Evolutionary conservation across 2,329 filamentous ascomycete genomes (phyloP).

Genomic region (Akanthomyces dipterigenus): DNA sequence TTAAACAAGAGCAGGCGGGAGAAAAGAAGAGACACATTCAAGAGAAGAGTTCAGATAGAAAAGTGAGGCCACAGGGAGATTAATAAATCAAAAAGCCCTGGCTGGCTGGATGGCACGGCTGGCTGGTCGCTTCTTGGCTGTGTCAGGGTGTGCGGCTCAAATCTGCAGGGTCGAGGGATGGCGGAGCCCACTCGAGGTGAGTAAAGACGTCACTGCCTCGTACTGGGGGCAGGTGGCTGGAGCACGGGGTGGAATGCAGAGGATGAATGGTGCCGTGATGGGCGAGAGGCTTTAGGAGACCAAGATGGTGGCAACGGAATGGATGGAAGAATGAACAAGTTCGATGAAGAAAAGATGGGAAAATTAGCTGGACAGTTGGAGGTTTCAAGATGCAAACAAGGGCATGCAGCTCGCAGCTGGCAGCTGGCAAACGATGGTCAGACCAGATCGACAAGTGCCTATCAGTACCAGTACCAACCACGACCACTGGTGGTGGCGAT

Average conservation of each 20-base stretch:
- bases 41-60: not conserved
- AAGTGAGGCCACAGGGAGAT: not conserved
- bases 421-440: not conserved
- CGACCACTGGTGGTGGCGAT: not conserved
- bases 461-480: no score
- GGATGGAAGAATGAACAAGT: not conserved
- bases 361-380: not conserved
- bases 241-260: not conserved
- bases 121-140: not conserved
- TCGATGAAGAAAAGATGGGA: not conserved
- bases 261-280: not conserved
- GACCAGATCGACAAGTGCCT: not conserved
- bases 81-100: conserved; percentile 4
- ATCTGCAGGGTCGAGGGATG: conserved; percentile 8
- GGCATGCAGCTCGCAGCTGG: not conserved
- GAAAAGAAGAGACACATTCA: not conserved
- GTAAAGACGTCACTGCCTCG: conserved; percentile 5
- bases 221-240: conserved; percentile 2
- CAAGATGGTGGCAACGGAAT: not conserved
- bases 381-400: not conserved
- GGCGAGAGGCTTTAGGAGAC: not conserved
- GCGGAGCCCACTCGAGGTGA: not conserved
- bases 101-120: not conserved
- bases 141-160: conserved; percentile 5
- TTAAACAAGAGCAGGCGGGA: not conserved